Conservation (phyloP, 371 early-diverging fungal genomes). For the Circinella umbellata region DNA sequence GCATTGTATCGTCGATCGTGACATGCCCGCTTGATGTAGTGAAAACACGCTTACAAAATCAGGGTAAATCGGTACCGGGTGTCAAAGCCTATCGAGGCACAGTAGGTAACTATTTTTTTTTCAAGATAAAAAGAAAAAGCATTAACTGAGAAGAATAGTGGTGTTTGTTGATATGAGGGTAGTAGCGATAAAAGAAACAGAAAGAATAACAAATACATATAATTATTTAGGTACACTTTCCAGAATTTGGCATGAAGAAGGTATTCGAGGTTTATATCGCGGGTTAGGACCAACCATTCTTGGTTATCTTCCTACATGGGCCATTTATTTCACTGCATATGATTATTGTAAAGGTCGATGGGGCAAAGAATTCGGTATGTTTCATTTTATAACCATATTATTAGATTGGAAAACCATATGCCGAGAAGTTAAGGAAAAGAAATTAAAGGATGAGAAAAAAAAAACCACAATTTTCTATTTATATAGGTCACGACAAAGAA, state of each 20-base stretch:
- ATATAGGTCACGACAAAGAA: constrained; percentile 46
- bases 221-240: constrained; percentile 60
- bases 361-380: constrained; percentile 17
- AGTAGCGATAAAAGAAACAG: too few relatives aligned
- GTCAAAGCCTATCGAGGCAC: constrained; percentile 50
- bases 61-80: constrained; percentile 60
- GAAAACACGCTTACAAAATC: constrained; percentile 94
- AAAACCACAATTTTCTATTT: too few relatives aligned
- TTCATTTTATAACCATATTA: too few relatives aligned
- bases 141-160: too few relatives aligned
- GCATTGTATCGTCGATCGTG: constrained; percentile 80
- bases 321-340: constrained; percentile 87
- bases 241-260: constrained; percentile 84
- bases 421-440: too few relatives aligned
- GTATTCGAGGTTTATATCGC: constrained; percentile 87
- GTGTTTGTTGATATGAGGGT: too few relatives aligned
- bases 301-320: constrained; percentile 93
- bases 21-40: constrained; percentile 95
- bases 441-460: too few relatives aligned
- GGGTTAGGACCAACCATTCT: constrained; percentile 89
- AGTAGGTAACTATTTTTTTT: constrained; percentile 30
- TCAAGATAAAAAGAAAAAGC: not conserved
- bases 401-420: not conserved
- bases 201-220: not conserved
- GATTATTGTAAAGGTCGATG: constrained; percentile 65